phyloP scores from a whole-genome alignment of 2,329 filamentous ascomycete genomes.

The Chaetothyriales sp. region DNA sequence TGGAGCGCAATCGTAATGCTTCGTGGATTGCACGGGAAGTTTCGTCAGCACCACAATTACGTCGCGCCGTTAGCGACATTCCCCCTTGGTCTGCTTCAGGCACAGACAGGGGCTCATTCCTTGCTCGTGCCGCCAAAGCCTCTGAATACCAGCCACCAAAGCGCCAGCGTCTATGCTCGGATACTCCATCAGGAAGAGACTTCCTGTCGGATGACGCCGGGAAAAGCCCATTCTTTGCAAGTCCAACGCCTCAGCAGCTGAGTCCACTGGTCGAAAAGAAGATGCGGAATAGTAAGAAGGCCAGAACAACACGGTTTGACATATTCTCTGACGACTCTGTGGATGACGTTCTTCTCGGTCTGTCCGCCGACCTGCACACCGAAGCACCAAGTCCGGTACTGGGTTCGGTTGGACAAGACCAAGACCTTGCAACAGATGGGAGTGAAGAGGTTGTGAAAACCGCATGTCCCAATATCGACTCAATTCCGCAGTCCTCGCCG shows the following conservation, averaged over 20 bases:
- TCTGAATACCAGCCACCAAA: slow-evolving; percentile 35
- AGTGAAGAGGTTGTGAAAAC: neutral
- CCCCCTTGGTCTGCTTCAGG: slow-evolving; percentile 26
- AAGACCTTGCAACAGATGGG: neutral
- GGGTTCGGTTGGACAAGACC: neutral
- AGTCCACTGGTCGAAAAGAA: slow-evolving; percentile 27
- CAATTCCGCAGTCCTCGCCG: slow-evolving; percentile 15
- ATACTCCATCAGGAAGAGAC: slow-evolving; percentile 18
- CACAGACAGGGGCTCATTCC: slow-evolving; percentile 27
- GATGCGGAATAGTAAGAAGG: slow-evolving; percentile 24
- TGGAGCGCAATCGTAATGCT: slow-evolving; percentile 37
- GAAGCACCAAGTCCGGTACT: slow-evolving; percentile 11
- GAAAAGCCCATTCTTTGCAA: slow-evolving; percentile 36
- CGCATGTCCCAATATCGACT: slow-evolving; percentile 4
- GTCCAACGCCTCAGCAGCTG: slow-evolving; percentile 20
- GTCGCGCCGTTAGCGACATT: slow-evolving; percentile 24
- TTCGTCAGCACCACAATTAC: slow-evolving; percentile 24
- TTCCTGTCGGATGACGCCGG: slow-evolving; percentile 19
- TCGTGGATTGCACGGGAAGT: slow-evolving; percentile 42
- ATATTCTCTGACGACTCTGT: slow-evolving; percentile 40
- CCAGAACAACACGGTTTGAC: slow-evolving; percentile 30
- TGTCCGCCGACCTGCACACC: slow-evolving; percentile 23
- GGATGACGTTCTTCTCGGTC: slow-evolving; percentile 34
- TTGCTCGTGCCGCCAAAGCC: slow-evolving; percentile 23
- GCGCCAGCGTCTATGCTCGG: slow-evolving; percentile 37